phyloP scores from a whole-genome alignment of 345 rosid genomes.

The Firmiana major region DNA sequence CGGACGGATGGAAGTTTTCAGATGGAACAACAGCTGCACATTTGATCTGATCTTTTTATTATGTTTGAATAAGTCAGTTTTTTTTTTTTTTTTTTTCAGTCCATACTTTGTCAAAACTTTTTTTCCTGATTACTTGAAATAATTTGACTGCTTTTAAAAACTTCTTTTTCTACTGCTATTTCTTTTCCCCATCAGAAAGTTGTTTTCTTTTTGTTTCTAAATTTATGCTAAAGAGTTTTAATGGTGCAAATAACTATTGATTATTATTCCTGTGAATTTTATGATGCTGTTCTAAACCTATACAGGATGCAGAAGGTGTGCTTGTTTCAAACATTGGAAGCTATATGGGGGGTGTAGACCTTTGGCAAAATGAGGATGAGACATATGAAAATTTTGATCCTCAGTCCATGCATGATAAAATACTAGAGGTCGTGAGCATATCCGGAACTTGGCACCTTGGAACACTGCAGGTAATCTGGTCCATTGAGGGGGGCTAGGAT shows the following conservation, averaged over 20 bases:
- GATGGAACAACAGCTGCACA: too few relatives aligned
- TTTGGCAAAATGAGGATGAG: conserved; percentile 92
- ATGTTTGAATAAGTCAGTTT: too few relatives aligned
- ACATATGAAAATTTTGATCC: conserved; percentile 71
- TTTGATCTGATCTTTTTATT: too few relatives aligned
- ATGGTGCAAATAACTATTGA: not conserved
- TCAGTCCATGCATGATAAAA: conserved; percentile 86
- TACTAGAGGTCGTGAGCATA: conserved; percentile 83
- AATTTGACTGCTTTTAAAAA: too few relatives aligned
- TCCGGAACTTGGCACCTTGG: conserved; percentile 98
- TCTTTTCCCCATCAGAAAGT: too few relatives aligned
- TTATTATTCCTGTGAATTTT: not conserved
- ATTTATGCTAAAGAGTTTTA: not conserved
- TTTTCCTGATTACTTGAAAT: too few relatives aligned
- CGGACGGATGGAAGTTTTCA: too few relatives aligned
- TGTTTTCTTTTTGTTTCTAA: not conserved
- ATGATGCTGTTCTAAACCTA: conserved; percentile 19
- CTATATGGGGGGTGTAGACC: conserved; percentile 94
- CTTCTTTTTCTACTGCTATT: too few relatives aligned
- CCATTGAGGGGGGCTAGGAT: not conserved
- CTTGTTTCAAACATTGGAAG: conserved; percentile 93
- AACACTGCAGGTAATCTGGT: conserved; percentile 67
- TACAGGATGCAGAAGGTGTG: conserved; percentile 87
- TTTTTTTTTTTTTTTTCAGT: too few relatives aligned
- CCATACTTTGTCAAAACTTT: too few relatives aligned